Percentiles rank a stretch among this genome's conserved stretches.
Conservation (phyloP, 1,139 yeast species). For the Candida tropicalis region DNA sequence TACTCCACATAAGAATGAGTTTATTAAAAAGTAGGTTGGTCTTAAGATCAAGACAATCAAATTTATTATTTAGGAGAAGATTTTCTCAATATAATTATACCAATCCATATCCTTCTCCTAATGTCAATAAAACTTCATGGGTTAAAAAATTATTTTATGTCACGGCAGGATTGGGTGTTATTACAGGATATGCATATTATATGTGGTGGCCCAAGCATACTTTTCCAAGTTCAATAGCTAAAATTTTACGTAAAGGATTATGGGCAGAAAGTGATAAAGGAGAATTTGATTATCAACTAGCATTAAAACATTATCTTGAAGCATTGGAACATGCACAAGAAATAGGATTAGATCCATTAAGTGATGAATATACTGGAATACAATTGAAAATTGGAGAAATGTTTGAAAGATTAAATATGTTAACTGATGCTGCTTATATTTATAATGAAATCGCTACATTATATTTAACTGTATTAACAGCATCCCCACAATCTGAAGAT, state of each 20-base stretch:
- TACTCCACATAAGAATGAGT: not conserved
- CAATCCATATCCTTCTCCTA: slow-evolving; percentile 10
- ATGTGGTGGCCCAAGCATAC: slow-evolving; percentile 64
- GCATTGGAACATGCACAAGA: slow-evolving; percentile 49
- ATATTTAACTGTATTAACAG: slow-evolving; percentile 60
- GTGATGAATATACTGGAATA: slow-evolving; percentile 65
- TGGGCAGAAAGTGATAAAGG: slow-evolving; percentile 84
- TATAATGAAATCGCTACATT: slow-evolving; percentile 69
- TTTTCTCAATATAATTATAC: slow-evolving; percentile 10
- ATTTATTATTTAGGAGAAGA: not conserved
- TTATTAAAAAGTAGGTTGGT: slow-evolving; percentile 1
- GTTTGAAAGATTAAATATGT: slow-evolving; percentile 68
- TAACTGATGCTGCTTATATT: slow-evolving; percentile 62
- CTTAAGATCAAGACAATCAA: not conserved
- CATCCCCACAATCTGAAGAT: slow-evolving; percentile 26
- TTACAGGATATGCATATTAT: slow-evolving; percentile 48
- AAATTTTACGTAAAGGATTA: slow-evolving; percentile 67
- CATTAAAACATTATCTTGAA: slow-evolving; percentile 67
- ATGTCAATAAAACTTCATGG: slow-evolving; percentile 21
- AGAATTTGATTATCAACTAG: slow-evolving; percentile 62
- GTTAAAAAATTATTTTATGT: slow-evolving; percentile 23
- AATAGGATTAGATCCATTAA: slow-evolving; percentile 51
- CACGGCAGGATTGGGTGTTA: slow-evolving; percentile 31
- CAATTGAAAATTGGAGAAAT: slow-evolving; percentile 86
- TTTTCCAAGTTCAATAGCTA: slow-evolving; percentile 62